Base-by-base conservation (phyloP, 2,329 filamentous ascomycete species). In the Nemania abortiva region DNA sequence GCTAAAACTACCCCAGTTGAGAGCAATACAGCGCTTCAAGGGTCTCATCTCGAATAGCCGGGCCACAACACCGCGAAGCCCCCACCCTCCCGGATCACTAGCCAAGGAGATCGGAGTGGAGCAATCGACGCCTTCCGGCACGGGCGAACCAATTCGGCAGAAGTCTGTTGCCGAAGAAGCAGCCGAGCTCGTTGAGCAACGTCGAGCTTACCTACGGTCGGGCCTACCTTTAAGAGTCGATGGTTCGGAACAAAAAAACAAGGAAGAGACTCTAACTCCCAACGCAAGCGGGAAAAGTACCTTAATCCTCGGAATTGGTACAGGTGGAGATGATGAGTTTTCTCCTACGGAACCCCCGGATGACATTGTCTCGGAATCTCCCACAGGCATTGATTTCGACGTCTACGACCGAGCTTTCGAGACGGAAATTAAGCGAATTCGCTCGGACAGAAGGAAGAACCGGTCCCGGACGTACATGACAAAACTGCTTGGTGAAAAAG, bases 1-100 rank as follows among this genome's bases (percentile, higher is more conserved):
- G 63, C 62, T 58, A 53, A 64, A 60, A 22, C 39, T 62, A 69
- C n/a, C 61, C 27, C 71, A 94, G 91, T 92, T 98, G 85, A 96
- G 93, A 88, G 96, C 95, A 3, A 95, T 97, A 49, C 90, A 91
- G 71, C 92, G 92, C 66, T 98, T 98, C 84, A 98, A 97, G 79
- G 84, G 87, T 59, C 85, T 97, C 9, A 82, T 96, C 34, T 84
- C 88, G 71, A 83, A 85, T 65, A 86, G 77, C 63, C 70, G 73
- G 39, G 60, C 65, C 57, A 45, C 70, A 24, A 85, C 77, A 4
- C 77, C 74, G 45, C 68, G 66, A 63, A 73, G 66, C 34, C 66
- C 68, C 22, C 70, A 68, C 6, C 61, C 65, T 6, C 74, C 73
- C 13, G 70, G 65, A 57, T 64, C 66, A 52, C 59, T 68, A 52